Conservation (phyloP, 1,284 basidiomycete genomes). For the Trichosporon sp. region DNA sequence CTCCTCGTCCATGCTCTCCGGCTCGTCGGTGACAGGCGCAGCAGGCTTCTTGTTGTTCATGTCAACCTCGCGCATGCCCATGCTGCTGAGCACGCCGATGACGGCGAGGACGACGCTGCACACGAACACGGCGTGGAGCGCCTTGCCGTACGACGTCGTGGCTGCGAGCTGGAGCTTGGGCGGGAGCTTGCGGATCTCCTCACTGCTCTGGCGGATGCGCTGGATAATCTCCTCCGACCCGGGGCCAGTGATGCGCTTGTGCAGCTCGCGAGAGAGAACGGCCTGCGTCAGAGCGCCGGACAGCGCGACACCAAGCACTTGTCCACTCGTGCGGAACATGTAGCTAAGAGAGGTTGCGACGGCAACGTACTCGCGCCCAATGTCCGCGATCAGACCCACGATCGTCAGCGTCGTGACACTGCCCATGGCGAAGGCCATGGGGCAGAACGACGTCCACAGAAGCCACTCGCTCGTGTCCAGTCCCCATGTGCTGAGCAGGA, state of each 20-base stretch:
- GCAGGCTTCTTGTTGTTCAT: slow-evolving; percentile 18
- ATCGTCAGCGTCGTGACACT: slow-evolving; percentile 38
- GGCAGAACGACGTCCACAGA: slow-evolving; percentile 16
- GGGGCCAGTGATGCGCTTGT: slow-evolving; percentile 66
- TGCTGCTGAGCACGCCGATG: slow-evolving; percentile 28
- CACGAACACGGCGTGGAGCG: slow-evolving; percentile 79
- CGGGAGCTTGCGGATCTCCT: slow-evolving; percentile 67
- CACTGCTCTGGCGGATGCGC: slow-evolving; percentile 67
- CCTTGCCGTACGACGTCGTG: slow-evolving; percentile 72
- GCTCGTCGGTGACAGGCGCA: neutral
- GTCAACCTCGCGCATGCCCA: slow-evolving; percentile 38
- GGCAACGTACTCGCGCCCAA: slow-evolving; percentile 70
- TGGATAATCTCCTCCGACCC: slow-evolving; percentile 54
- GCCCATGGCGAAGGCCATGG: slow-evolving; percentile 23
- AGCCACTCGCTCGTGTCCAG: slow-evolving; percentile 53
- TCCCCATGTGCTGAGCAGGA: slow-evolving; percentile 30
- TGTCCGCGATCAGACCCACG: slow-evolving; percentile 70
- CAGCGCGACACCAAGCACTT: slow-evolving; percentile 80
- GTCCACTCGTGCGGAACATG: slow-evolving; percentile 81
- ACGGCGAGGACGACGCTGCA: slow-evolving; percentile 55
- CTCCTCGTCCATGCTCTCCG: neutral
- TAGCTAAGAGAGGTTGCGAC: slow-evolving; percentile 86
- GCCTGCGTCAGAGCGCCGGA: slow-evolving; percentile 74
- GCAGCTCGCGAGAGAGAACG: slow-evolving; percentile 62
- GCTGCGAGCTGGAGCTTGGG: slow-evolving; percentile 62